Base-by-base conservation (phyloP, 2,329 filamentous ascomycete genomes). In the Colletotrichum tanaceti region DNA sequence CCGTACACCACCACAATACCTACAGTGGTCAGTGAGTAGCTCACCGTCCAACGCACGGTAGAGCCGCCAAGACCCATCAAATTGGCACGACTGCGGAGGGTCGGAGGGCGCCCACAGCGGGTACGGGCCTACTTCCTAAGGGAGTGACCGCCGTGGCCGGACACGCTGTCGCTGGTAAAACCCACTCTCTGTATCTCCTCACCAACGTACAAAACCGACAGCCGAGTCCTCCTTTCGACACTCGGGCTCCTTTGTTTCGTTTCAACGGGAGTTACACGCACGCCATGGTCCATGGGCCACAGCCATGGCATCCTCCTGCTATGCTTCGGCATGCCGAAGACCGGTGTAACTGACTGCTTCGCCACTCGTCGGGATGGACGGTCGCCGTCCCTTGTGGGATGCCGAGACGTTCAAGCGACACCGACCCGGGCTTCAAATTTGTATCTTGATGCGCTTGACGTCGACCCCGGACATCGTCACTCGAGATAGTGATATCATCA, bases 31-130 rank as follows among this genome's bases (percentile, higher is more conserved):
- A 47, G 44, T 13, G 11, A 47, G 44, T 2, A 22, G 1, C 13
- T 11, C 44, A 47, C 20, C 11, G 44, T 47, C 2, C 1, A 2
- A 5, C 14, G 41, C 49, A 65, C 10, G 3, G 22, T n/a, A 38
- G 38, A 50, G 58, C 58, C 54, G 65, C 65, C 65, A 65, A 65
- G 65, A 68, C 55, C 65, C 65, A 64, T 58, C 39, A 59, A 65
- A 68, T 68, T 59, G 59, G 46, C 57, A 44, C 24, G 13, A 22
- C 55, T 38, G 28, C 24, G 28, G 41, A 47, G 41, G 39, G 43
- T 46, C 0, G 43, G 43, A 46, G n/a, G 43, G 61, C 43, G 61
- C 61, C 50, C 41, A 14, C 28, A 32, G 28, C 7, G 28, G 28
- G 28, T 32, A 32, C 28, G 9, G 28, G 9, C 28, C 28, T 32